These are phyloP conservation scores for Beauveria brongniartii DNA, from an alignment of 2,329 filamentous ascomycete species.

Conservation along the genomic window DNA sequence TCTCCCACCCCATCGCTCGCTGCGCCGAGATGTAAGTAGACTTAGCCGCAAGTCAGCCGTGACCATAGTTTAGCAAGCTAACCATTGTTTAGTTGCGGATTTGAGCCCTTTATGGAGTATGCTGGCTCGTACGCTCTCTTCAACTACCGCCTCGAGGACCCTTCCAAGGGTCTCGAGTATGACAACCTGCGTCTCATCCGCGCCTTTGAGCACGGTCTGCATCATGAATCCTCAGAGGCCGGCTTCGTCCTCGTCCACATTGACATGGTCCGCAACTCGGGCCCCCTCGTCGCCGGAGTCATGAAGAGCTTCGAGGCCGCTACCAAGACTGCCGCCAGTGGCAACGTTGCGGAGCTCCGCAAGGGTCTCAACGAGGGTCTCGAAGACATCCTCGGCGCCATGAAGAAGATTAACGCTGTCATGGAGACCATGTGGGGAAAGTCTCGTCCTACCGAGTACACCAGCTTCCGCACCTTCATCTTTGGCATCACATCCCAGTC, in stretches of 20 bases:
- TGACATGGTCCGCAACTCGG: constrained; percentile 87
- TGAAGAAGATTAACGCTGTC: constrained; percentile 60
- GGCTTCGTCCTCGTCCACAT: constrained; percentile 95
- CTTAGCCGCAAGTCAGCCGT: not conserved
- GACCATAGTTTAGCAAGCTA: not conserved
- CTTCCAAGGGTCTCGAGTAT: constrained; percentile 48
- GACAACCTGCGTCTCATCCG: constrained; percentile 74
- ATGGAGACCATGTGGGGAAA: constrained; percentile 93
- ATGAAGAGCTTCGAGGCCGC: constrained; percentile 56
- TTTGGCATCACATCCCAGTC: constrained; percentile 89
- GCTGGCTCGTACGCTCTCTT: constrained; percentile 60
- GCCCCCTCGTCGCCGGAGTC: constrained; percentile 65
- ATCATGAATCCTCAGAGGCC: constrained; percentile 80
- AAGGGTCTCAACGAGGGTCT: constrained; percentile 57
- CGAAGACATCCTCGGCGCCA: constrained; percentile 48
- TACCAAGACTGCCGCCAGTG: constrained; percentile 21
- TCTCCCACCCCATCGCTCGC: constrained; percentile 74
- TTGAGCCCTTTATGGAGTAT: constrained; percentile 91
- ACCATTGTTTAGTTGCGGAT: constrained; percentile 44
- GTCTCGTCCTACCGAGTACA: constrained; percentile 76
- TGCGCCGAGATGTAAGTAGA: constrained; percentile 72
- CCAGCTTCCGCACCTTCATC: constrained; percentile 90
- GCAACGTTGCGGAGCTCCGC: constrained; percentile 31
- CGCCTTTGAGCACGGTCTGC: constrained; percentile 83
- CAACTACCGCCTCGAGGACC: constrained; percentile 57